Conservation (phyloP, 2,329 filamentous ascomycete genomes). For the Cryphonectria parasitica region DNA sequence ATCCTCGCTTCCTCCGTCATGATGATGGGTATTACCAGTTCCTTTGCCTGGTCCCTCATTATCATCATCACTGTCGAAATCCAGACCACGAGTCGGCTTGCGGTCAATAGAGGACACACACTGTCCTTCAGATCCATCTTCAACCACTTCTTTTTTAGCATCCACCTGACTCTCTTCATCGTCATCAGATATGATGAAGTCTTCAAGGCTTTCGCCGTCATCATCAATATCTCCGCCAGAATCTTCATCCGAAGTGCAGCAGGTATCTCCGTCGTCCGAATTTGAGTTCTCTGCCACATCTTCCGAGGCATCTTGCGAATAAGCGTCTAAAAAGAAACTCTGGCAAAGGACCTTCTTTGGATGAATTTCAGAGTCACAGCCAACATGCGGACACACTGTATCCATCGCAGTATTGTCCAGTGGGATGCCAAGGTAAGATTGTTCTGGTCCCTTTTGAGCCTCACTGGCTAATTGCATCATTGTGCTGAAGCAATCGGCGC, state of each 20-base stretch:
- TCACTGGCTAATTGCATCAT: constrained; percentile 24
- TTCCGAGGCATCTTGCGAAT: background rate
- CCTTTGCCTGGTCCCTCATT: background rate
- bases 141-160: background rate
- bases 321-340: constrained; percentile 15
- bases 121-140: background rate
- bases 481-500: constrained; percentile 36
- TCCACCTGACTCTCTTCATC: background rate
- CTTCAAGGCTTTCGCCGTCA: background rate
- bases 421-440: background rate
- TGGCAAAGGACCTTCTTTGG: constrained; percentile 21
- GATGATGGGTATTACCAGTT: no score
- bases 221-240: background rate
- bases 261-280: background rate
- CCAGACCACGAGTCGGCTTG: background rate
- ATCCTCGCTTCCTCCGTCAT: background rate
- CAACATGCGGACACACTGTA: constrained; percentile 6
- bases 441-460: background rate
- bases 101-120: constrained; percentile 1
- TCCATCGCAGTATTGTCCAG: background rate
- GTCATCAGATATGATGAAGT: constrained; percentile 1
- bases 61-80: background rate
- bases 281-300: background rate
- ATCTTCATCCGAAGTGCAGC: background rate
- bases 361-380: constrained; percentile 2